Conservation (phyloP, 352 stramenopile genomes). For the Pseudoperonospora humuli region DNA sequence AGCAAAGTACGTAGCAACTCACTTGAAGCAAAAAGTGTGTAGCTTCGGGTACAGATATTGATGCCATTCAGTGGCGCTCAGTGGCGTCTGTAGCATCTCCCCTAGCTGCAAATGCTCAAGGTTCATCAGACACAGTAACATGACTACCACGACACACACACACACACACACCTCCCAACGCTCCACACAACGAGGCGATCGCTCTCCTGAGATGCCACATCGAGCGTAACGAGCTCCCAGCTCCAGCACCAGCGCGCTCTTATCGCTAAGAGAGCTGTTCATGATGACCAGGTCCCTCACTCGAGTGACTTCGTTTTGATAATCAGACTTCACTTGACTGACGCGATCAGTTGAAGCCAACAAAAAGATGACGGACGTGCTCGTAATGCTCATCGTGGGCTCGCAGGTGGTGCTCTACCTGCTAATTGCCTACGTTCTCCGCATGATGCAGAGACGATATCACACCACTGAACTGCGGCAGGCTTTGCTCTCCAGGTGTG, state of each 20-base stretch:
- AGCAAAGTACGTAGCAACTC: constrained; percentile 7
- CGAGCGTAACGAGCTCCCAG: constrained; percentile 60
- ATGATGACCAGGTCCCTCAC: constrained; percentile 1
- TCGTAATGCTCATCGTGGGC: too few relatives aligned
- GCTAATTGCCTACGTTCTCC: too few relatives aligned
- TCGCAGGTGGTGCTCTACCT: too few relatives aligned
- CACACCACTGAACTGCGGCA: too few relatives aligned
- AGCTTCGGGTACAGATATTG: constrained; percentile 51
- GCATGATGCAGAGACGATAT: too few relatives aligned
- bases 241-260: constrained; percentile 73
- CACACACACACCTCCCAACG: constrained; percentile 47
- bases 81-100: constrained; percentile 37
- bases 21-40: constrained; percentile 67
- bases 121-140: not conserved
- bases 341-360: too few relatives aligned
- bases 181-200: constrained; percentile 53
- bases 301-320: constrained; percentile 7
- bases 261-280: constrained; percentile 30
- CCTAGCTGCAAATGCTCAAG: constrained; percentile 28
- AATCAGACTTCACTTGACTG: too few relatives aligned
- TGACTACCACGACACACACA: not conserved
- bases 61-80: constrained; percentile 29
- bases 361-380: too few relatives aligned
- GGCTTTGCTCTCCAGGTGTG: too few relatives aligned
- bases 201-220: constrained; percentile 68